Base-by-base conservation (phyloP, 805 yeast species). In the Candida parachauliodes region DNA sequence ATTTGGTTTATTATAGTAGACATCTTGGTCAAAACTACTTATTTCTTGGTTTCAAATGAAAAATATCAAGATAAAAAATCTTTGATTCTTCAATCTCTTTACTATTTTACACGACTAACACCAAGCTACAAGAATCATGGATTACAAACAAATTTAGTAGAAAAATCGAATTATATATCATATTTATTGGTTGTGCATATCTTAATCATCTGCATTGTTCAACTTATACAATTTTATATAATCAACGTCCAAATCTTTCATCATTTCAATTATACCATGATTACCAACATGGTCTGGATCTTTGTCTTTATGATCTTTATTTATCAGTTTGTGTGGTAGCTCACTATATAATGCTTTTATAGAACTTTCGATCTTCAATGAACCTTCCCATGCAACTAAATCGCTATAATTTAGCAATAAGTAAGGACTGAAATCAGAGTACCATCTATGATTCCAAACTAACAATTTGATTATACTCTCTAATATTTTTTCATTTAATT, bases 401-500 rank as follows among this genome's bases (percentile, higher is more conserved):
- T 71, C 74, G 15, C 76, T 64, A 42, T 88, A 61, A 0, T 79
- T 64, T n/a, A 63, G 55, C n/a, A 80, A 54, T 33, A 88, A 65
- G 33, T 68, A 67, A 15, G 94, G 85, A 7, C 94, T 81, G 54
- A 88, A 91, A 47, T 91, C 96, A 46, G 81, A 76, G 63, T 91
- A 94, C 98, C 98, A 93, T 54, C 98, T 77, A 60, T 89, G 97
- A 55, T 88, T 84, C 97, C 98, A 94, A n/a, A 93, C 95, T n/a
- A 83, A 65, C 37, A 93, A 65, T 51, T 83, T 84, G 24, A 89
- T 86, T 40, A 80, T 62, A 16, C 82, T 65, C 40, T 83, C 88
- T 42, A 89, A 67, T 9, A 87, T 77, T 45, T 72, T 68, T 35
- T 70, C 74, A 51, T 80, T 78, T 36, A 76, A 55, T 37, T 61